phyloP scores from a whole-genome alignment of 306 rosid species.

The Medicago ruthenica region DNA sequence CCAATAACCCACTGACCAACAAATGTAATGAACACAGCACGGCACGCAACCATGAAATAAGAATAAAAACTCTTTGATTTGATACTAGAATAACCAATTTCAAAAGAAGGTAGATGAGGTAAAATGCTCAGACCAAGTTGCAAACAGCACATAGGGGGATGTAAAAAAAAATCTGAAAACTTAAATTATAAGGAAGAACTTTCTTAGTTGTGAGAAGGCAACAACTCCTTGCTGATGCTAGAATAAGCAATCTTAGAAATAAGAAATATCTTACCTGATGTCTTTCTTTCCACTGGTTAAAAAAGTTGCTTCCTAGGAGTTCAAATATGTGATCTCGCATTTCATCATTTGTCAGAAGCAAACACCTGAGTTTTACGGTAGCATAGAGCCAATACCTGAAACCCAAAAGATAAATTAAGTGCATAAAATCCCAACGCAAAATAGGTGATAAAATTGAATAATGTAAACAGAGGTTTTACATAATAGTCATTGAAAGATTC shows the following conservation, averaged over 20 bases:
- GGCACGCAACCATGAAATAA: background rate
- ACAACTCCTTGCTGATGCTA: background rate
- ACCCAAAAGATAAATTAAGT: conserved; percentile 33
- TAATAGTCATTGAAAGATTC: conserved; percentile 22
- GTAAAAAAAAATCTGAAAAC: conserved; percentile 25
- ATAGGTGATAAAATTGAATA: conserved; percentile 2
- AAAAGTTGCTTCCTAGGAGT: conserved; percentile 79
- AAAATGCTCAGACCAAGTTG: conserved; percentile 14
- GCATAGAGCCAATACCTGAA: conserved; percentile 92
- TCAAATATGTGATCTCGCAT: conserved; percentile 97
- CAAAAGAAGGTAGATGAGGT: conserved; percentile 10
- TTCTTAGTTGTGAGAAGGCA: conserved; percentile 6
- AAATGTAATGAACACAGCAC: conserved; percentile 6
- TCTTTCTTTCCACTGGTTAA: conserved; percentile 90
- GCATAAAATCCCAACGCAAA: conserved; percentile 1
- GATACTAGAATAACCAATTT: conserved; percentile 15
- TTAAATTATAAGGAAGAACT: background rate
- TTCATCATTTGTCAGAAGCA: conserved; percentile 93
- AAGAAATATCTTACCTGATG: conserved; percentile 72
- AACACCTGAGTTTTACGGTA: conserved; percentile 78
- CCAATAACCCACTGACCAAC: conserved; percentile 20
- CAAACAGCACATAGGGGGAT: background rate
- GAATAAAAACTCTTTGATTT: background rate
- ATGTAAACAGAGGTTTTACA: background rate
- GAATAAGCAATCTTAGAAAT: conserved; percentile 22